Base-by-base conservation (phyloP, 768 basidiomycete species). In the Scleroderma citrinum region DNA sequence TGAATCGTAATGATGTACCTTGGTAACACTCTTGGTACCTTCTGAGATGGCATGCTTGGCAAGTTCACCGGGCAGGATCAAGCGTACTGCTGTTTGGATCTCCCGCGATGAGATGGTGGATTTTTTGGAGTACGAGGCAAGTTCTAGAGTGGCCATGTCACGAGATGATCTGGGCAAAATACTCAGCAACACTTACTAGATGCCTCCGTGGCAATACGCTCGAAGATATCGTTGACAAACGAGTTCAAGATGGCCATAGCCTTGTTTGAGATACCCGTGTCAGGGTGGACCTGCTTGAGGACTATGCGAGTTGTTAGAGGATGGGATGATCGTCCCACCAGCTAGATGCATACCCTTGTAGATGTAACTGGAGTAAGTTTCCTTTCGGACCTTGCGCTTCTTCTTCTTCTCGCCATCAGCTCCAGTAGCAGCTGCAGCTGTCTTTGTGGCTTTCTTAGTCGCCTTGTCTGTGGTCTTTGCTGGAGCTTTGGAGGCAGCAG, bases 41-140 rank as follows among this genome's bases (percentile, higher is more conserved):
- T 98, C 95, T 23, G 92, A 95, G 69, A 97, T 96, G 48, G 95
- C 95, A 67, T 98, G 95, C 77, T 98, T 98, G 64, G 93, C 89
- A 38, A 98, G 82, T 72, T 97, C 94, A 71, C 93, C 95, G 52
- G 94, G 93, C 23, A 98, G 85, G 63, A 98, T 96, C 39, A 95
- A 78, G 49, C 94, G 87, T 44, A 96, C 94, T 35, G 90, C 80
- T 26, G 95, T 98, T 72, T 97, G 95, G 63, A 98, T 98, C 72
- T 98, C 95, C 51, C 95, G 89, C 20, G 92, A 96, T 17, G 94
- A 95, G 69, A 98, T 98, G 38, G 95, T 97, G 3, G 95, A 96
- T 72, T 96, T 95, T 82, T 97, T 95, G 48, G 94, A 96, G 79
- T 98, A 98, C 1, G 91, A 81, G 48, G 94, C 92, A 62, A 98